phyloP scores from a whole-genome alignment of 78 protist genomes.

The slime mould (Dictyostelium discoideum) region dicty_2.7 NC_007090.3:3264501-3265000 shows the following conservation, averaged over 20 bases:
- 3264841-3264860: slow-evolving; percentile 95
- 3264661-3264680: slow-evolving; percentile 99
- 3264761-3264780: slow-evolving; percentile 99
- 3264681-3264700: slow-evolving; percentile 99
- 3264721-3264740: slow-evolving; percentile 97
- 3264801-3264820: slow-evolving; percentile 97
- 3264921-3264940: slow-evolving; percentile 94
- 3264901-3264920: slow-evolving; percentile 99
- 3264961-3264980: too few species aligned
- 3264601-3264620: slow-evolving; percentile 99
- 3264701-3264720: slow-evolving; percentile 87
- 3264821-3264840: slow-evolving; percentile 90
- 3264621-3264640: slow-evolving; percentile 96
- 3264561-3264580: slow-evolving; percentile 99
- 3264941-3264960: not conserved
- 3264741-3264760: slow-evolving; percentile 99
- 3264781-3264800: slow-evolving; percentile 99
- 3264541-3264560: slow-evolving; percentile 99
- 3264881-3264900: slow-evolving; percentile 99
- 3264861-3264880: slow-evolving; percentile 99
- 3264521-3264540: slow-evolving; percentile 99
- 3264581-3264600: slow-evolving; percentile 98
- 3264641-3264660: slow-evolving; percentile 99
- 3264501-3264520: slow-evolving; percentile 94
- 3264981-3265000: not conserved